A percentile compares a stretch with the other conserved stretches of the same genome.
These are phyloP conservation scores for Melaleuca quinquenervia DNA, from an alignment of 345 rosid species.

Conservation along the genomic window DNA sequence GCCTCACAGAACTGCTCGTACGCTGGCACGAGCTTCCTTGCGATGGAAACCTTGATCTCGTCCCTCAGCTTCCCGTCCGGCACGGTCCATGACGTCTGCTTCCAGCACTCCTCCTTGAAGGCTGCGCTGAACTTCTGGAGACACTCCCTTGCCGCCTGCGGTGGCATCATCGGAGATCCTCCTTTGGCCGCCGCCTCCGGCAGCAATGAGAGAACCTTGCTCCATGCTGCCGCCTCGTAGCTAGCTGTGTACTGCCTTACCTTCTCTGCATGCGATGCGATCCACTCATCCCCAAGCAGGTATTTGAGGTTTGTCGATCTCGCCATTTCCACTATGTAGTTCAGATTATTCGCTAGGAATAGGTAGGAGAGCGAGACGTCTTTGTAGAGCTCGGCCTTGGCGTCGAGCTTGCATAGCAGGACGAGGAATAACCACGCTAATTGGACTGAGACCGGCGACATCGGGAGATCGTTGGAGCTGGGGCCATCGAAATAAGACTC, in stretches of 20 bases:
- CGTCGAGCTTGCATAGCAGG: constrained; percentile 14
- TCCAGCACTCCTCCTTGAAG: constrained; percentile 21
- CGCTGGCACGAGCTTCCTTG: constrained; percentile 2
- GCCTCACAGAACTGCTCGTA: constrained; percentile 9
- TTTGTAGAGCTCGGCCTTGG: constrained; percentile 12
- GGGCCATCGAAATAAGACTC: constrained; percentile 6
- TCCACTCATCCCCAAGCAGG: constrained; percentile 18
- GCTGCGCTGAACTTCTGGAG: constrained; percentile 6
- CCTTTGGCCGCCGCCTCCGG: background rate
- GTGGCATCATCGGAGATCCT: background rate
- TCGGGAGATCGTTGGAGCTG: background rate
- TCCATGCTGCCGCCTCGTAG: constrained; percentile 16
- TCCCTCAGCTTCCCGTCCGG: constrained; percentile 22
- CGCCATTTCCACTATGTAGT: constrained; percentile 3
- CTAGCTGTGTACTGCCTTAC: constrained; percentile 6
- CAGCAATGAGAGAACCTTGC: background rate
- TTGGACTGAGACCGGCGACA: constrained; percentile 8
- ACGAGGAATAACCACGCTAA: constrained; percentile 12
- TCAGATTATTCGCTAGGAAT: constrained; percentile 22
- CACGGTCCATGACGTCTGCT: constrained; percentile 12
- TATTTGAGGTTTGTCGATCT: constrained; percentile 9
- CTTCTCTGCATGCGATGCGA: constrained; percentile 2
- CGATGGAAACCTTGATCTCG: constrained; percentile 10
- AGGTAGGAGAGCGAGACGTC: constrained; percentile 10
- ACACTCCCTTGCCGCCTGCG: constrained; percentile 3